Evolutionary conservation across 2,329 filamentous ascomycete species (phyloP), one percentile per base, ranked within the genome.

Genomic region (Stagonosporopsis cucurbitacearum): DNA sequence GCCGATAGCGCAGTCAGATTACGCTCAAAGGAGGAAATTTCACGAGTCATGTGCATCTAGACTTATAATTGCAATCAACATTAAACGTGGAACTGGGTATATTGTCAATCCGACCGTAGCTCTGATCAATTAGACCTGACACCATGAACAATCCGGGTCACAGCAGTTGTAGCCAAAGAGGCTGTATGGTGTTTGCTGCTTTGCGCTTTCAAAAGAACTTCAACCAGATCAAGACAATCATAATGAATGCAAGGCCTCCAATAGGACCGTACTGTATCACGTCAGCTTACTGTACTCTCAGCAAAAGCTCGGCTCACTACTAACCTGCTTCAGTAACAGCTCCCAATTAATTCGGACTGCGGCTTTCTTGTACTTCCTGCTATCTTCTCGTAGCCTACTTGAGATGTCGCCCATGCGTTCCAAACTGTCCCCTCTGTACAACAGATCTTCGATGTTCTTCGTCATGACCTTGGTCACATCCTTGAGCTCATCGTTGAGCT

Each of bases 381-480:
- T 95, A 73, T 99, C 95, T 74, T 99, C 95, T 61, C 91, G 83
- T 74, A 99, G 78, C 59, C 94, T 82, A 53, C 87, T 89, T 69
- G 90, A 96, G 73, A 97, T 89, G 80, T 98, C 94, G 59, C 95
- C 94, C 95, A 99, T 99, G 70, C 92, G 86, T 79, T 99, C 95
- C 65, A 99, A 79, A 69, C 88, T 95, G 75, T 99, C 95, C 25
- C 95, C 95, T 59, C 96, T 84, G 75, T 99, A 99, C 49, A 99
- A 81, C 72, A 99, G 80, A 76, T 99, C 95, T 82, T 99, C 95
- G 66, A 99, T 98, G 77, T 99, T 99, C 86, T 98, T 98, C 52
- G 93, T 98, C 96, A 99, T 99, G 72, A 99, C 93, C 80, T 97
- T 93, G 1, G 95, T 98, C 51, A 99, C 96, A 78, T 98, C 95